These are phyloP conservation scores for Coniferiporia sulphurascens DNA, from an alignment of 1,284 basidiomycete genomes.

Conservation along the genomic window DNA sequence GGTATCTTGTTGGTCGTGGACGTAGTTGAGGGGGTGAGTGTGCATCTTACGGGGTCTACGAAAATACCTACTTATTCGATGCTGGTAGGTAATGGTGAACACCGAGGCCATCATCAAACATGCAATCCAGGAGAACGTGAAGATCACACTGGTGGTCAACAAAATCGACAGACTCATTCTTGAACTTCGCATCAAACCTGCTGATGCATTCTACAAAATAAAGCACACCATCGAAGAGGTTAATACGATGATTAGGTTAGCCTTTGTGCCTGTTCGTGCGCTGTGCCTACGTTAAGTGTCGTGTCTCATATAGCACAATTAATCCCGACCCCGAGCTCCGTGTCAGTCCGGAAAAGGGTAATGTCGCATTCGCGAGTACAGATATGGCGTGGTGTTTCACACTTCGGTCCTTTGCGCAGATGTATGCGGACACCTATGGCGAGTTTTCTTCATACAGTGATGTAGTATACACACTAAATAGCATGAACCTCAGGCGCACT, in stretches of 20 bases:
- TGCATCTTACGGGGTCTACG: background rate
- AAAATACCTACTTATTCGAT: constrained; percentile 11
- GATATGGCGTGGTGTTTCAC: constrained; percentile 99
- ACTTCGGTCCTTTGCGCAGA: constrained; percentile 87
- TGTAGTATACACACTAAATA: background rate
- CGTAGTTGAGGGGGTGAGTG: constrained; percentile 86
- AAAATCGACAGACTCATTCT: constrained; percentile 97
- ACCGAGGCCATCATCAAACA: constrained; percentile 85
- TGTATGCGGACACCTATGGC: constrained; percentile 94
- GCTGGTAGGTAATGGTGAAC: constrained; percentile 76
- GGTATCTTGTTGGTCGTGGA: constrained; percentile 94
- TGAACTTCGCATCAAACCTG: constrained; percentile 92
- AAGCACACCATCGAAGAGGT: constrained; percentile 99
- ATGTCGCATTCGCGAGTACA: constrained; percentile 95
- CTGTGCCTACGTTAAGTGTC: background rate
- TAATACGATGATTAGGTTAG: constrained; percentile 88
- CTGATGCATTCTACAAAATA: constrained; percentile 98
- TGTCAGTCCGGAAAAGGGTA: constrained; percentile 91
- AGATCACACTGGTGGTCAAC: constrained; percentile 93
- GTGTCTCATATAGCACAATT: constrained; percentile 55
- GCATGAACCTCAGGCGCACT: constrained; percentile 41
- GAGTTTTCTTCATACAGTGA: constrained; percentile 20
- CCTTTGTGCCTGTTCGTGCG: constrained; percentile 13
- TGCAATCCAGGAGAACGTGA: constrained; percentile 82
- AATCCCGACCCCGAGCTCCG: constrained; percentile 85